These are phyloP conservation scores for Golubevia pallescens DNA, from an alignment of 1,284 basidiomycete species.

Conservation along the genomic window DNA sequence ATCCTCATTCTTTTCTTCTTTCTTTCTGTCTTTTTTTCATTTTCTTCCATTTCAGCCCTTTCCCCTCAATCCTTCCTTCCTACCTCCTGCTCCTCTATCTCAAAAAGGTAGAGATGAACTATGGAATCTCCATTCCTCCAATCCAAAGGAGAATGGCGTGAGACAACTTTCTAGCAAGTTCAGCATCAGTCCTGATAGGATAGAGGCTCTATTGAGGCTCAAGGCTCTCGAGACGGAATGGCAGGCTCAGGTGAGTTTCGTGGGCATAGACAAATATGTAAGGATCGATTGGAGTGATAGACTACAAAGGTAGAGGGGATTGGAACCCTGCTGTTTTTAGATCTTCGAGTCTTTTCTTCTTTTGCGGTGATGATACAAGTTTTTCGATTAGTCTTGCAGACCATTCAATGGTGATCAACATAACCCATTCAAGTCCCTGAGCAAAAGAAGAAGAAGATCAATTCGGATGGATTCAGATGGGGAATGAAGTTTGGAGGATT, in stretches of 20 bases:
- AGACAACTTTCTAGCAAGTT: constrained; percentile 48
- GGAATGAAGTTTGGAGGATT: constrained; percentile 10
- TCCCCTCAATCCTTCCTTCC: constrained; percentile 58
- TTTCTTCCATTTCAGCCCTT: constrained; percentile 27
- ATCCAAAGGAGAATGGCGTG: constrained; percentile 45
- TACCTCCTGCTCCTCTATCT: constrained; percentile 47
- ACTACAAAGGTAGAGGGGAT: too few species aligned
- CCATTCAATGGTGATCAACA: constrained; percentile 40
- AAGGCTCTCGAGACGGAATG: constrained; percentile 55
- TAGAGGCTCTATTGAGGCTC: constrained; percentile 49
- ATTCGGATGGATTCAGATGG: too few species aligned
- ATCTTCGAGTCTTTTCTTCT: neutral
- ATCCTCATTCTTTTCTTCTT: neutral
- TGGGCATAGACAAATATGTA: neutral
- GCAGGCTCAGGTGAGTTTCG: constrained; percentile 39
- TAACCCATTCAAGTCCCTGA: constrained; percentile 24
- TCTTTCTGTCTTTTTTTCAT: neutral
- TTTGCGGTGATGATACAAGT: constrained; percentile 36
- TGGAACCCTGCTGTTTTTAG: too few species aligned
- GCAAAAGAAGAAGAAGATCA: neutral
- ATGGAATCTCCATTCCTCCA: constrained; percentile 42
- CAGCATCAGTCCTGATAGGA: constrained; percentile 39
- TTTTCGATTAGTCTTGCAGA: constrained; percentile 63
- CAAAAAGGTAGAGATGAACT: constrained; percentile 45
- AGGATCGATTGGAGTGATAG: too few species aligned